Evolutionary conservation across 768 basidiomycete species (phyloP).

Genomic region (Russula griseocarnosa): DNA sequence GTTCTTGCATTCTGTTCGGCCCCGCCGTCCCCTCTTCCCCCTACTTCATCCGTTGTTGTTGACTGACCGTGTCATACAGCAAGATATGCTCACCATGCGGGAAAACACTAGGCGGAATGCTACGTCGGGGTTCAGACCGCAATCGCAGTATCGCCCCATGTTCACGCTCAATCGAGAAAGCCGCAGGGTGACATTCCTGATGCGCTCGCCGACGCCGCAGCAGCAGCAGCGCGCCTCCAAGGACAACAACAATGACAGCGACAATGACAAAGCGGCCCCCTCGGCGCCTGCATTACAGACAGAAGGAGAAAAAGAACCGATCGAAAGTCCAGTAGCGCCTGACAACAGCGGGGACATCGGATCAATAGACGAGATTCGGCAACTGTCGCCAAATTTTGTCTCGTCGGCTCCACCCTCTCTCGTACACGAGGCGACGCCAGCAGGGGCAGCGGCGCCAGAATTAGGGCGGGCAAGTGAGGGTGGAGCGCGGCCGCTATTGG

Average conservation of each 20-base stretch:
- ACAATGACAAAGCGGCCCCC: neutral
- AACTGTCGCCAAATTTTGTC: neutral
- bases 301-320: neutral
- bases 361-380: neutral
- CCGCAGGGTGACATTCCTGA: slow-evolving; percentile 43
- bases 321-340: neutral
- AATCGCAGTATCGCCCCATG: slow-evolving; percentile 17
- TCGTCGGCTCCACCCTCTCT: neutral
- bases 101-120: slow-evolving; percentile 46
- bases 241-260: neutral
- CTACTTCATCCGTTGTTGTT: neutral
- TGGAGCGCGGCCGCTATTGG: neutral
- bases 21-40: neutral
- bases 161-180: slow-evolving; percentile 23
- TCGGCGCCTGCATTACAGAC: neutral
- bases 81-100: slow-evolving; percentile 33
- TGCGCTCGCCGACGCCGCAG: neutral
- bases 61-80: slow-evolving; percentile 24
- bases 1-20: slow-evolving; percentile 20
- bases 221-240: neutral
- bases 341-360: neutral
- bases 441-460: neutral
- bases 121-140: slow-evolving; percentile 22
- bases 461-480: neutral
- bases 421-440: neutral